phyloP scores from a whole-genome alignment of 2,329 filamentous ascomycete genomes.

The Epichloe sp. region DNA sequence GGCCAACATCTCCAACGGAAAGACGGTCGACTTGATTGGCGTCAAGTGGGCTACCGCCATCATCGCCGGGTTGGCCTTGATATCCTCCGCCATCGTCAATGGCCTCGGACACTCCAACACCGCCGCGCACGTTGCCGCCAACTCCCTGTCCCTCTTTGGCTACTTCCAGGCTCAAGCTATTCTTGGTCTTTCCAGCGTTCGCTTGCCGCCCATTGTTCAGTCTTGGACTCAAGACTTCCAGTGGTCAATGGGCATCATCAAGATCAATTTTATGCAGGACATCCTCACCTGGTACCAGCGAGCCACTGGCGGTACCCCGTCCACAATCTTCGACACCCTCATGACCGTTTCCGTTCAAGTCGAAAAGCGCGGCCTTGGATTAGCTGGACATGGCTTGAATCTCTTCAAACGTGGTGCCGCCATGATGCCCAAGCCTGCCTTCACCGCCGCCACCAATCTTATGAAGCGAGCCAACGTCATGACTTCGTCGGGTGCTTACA shows the following conservation, averaged over 20 bases:
- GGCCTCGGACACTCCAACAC: constrained; percentile 88
- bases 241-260: constrained; percentile 95
- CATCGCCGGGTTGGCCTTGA: constrained; percentile 70
- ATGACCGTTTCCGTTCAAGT: constrained; percentile 71
- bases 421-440: constrained; percentile 32
- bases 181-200: constrained; percentile 69
- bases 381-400: constrained; percentile 24
- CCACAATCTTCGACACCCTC: constrained; percentile 63
- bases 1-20: constrained; percentile 76
- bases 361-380: constrained; percentile 43
- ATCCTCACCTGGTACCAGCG: constrained; percentile 95
- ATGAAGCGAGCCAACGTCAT: constrained; percentile 42
- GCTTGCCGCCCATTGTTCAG: constrained; percentile 74
- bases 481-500: constrained; percentile 39
- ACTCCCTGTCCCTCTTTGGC: constrained; percentile 82
- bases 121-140: constrained; percentile 85
- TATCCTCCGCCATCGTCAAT: constrained; percentile 78
- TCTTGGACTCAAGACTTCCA: constrained; percentile 97
- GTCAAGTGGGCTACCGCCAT: constrained; percentile 85
- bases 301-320: constrained; percentile 75
- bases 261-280: constrained; percentile 70
- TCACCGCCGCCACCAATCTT: constrained; percentile 23
- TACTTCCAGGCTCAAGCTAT: constrained; percentile 95
- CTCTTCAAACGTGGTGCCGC: constrained; percentile 42
- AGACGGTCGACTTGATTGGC: constrained; percentile 78